Conservation (phyloP, 2,329 filamentous ascomycete genomes). For the Coniochaeta pulveracea region DNA sequence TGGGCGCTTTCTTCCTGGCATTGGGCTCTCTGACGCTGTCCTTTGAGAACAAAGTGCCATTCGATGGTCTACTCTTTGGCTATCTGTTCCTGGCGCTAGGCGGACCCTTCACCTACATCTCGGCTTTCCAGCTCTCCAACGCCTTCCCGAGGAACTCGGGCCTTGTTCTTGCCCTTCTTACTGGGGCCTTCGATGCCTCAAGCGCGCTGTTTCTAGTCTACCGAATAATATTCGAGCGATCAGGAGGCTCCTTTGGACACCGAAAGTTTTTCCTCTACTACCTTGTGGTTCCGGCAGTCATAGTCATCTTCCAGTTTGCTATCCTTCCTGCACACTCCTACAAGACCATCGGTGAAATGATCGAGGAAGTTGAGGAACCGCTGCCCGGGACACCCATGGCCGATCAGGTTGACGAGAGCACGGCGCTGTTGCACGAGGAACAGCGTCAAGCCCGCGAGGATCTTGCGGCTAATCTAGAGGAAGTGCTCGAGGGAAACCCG, state of each 20-base stretch:
- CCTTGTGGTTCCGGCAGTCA: slow-evolving; percentile 56
- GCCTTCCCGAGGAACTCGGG: slow-evolving; percentile 69
- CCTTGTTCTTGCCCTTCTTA: slow-evolving; percentile 68
- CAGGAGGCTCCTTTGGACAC: slow-evolving; percentile 41
- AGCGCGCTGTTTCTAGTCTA: slow-evolving; percentile 70
- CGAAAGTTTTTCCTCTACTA: slow-evolving; percentile 63
- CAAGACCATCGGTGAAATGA: slow-evolving; percentile 76
- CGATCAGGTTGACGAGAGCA: slow-evolving; percentile 48
- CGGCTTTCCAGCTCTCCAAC: slow-evolving; percentile 76
- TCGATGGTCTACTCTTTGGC: slow-evolving; percentile 65
- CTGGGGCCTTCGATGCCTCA: slow-evolving; percentile 74
- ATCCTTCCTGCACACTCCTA: slow-evolving; percentile 68
- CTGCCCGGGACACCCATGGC: slow-evolving; percentile 17
- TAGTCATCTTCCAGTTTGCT: slow-evolving; percentile 54
- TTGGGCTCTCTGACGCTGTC: slow-evolving; percentile 64
- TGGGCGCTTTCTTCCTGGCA: slow-evolving; percentile 57
- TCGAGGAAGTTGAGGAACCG: slow-evolving; percentile 55
- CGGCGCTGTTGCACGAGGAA: slow-evolving; percentile 41
- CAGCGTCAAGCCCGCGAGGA: slow-evolving; percentile 48
- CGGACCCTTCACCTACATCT: slow-evolving; percentile 73
- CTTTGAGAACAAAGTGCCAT: slow-evolving; percentile 49
- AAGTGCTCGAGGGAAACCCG: slow-evolving; percentile 51
- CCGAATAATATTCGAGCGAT: slow-evolving; percentile 52
- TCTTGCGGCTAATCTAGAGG: slow-evolving; percentile 60
- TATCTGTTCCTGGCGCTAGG: slow-evolving; percentile 70